A percentile compares a stretch with the other conserved stretches of the same genome.
phyloP scores from a whole-genome alignment of 345 rosid species.

The Clausena lansium region DNA sequence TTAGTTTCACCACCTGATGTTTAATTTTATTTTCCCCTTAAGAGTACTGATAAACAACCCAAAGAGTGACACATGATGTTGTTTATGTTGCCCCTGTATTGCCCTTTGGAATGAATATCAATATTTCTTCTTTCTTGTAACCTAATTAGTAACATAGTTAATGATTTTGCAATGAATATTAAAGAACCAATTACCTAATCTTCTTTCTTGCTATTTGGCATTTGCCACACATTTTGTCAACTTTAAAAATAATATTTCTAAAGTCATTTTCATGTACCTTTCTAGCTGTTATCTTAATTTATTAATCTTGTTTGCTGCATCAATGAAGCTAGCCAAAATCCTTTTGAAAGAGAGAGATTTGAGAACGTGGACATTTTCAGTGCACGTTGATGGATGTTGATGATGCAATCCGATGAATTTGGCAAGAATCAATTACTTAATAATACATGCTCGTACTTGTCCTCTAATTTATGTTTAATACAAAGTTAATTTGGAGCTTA shows the following conservation, averaged over 20 bases:
- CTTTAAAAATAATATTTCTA: background rate
- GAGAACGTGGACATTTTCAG: background rate
- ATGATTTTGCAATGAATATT: too few relatives aligned
- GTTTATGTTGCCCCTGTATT: too few relatives aligned
- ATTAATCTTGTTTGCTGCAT: background rate
- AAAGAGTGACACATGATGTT: too few relatives aligned
- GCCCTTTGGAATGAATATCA: too few relatives aligned
- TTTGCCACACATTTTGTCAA: background rate
- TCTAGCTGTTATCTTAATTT: too few relatives aligned
- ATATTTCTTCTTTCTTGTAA: too few relatives aligned
- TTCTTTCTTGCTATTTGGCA: background rate
- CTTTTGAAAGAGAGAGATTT: background rate
- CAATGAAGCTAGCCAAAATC: background rate
- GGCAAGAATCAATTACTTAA: background rate
- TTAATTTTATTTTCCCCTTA: too few relatives aligned
- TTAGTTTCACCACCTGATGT: too few relatives aligned
- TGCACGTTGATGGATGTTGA: background rate
- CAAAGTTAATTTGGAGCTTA: background rate
- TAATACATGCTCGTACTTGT: too few relatives aligned
- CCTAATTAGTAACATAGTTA: too few relatives aligned
- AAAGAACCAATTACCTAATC: too few relatives aligned
- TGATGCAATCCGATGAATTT: background rate
- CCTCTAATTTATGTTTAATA: background rate
- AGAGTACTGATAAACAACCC: too few relatives aligned
- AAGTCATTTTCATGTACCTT: background rate